Base-by-base conservation (phyloP, 352 stramenopile species). In the Globisporangium recalcitrans region DNA sequence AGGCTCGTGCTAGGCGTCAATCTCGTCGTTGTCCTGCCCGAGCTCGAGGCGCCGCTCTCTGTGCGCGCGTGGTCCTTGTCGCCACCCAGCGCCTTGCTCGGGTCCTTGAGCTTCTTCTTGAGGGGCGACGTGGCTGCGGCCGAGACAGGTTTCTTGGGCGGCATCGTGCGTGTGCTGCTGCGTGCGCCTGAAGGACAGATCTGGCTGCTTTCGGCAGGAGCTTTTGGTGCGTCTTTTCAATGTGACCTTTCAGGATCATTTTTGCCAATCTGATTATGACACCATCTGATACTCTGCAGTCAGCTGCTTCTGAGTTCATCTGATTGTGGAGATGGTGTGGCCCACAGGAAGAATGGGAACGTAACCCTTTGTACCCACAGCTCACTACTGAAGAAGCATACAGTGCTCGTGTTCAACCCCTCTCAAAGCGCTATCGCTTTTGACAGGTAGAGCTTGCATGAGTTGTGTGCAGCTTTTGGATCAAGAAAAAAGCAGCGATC, bases 1-100 rank as follows among this genome's bases (percentile, higher is more conserved):
- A n/a, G 82, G 80, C 58, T 94, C 82, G 42, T 88, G 74, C 65
- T 93, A 92, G 21, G 74, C 71, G 65, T 92, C 85, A 57, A 89
- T 77, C 40, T 91, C 82, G 57, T 93, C 83, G 40, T 75, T 73
- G 44, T 95, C 85, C 22, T 79, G 71, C 72, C 73, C 16, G 64
- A 19, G 0, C 69, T 63, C 3, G 58, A 70, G 42, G 72, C 26
- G 5, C 63, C 65, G 0, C 64, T 67, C 5, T 82, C 77, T 3
- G 60, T 61, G n/a, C 78, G 71, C 34, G 60, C 31, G 52, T 59
- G 52, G 52, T 86, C 71, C 31, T 59, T 68, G 56, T 84, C 80
- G 54, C 73, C 70, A 59, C 58, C 70, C 53, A 62, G 52, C 26
- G 38, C 52, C 44, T 42, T 60, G 36, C 61, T 82, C 79, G 52